Evolutionary conservation across 2,329 filamentous ascomycete species (phyloP), one percentile per base, ranked within the genome.

Genomic region (Sclerotinia glacialis): DNA sequence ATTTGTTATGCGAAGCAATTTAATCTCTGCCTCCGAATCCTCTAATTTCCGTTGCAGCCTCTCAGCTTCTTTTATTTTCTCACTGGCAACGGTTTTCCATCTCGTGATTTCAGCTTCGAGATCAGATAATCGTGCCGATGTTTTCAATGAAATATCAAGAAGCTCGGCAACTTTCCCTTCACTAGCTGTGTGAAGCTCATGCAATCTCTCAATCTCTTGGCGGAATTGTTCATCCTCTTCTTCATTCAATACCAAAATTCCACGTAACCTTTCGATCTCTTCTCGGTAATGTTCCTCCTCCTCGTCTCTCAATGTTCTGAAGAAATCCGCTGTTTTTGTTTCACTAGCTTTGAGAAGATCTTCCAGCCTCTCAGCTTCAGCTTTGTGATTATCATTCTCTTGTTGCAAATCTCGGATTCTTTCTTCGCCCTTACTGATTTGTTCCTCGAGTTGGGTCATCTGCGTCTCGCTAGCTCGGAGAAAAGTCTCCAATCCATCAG

Each of bases 401-500:
- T 49, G 8, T 26, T 49, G 28, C 16, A 61, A 21, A 40, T 49
- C 28, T 12, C 8, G 58, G 11, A 40, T 49, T 61, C 2, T 61
- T 18, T 61, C 58, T 49, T 61, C 58, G 2, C 4, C 18, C 8
- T 26, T 61, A 11, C 8, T 50, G 44, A 61, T 44, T 37, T 37
- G 21, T 21, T 61, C 58, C 14, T 61, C 58, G 16, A 61, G 28
- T 49, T 61, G 58, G 2, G 58, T 61, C 5, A 31, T 49, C 9
- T 50, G 58, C 2, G 28, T 49, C 58, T 61, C 44, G n/a, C 31
- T 37, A 12, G 44, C 58, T 3, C n/a, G 58, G 37, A 61, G 58
- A 1, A 61, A 61, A 11, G 14, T 21, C 26, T 61, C 58, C 21
- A 61, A 26, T 21, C 44, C 58, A 61, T 61, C 58, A 21, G 44